Percentiles rank a stretch among this genome's conserved stretches.
Evolutionary conservation across 140 eudicot genomes (phyloP).

Genomic region (Stevia rebaudiana): DNA sequence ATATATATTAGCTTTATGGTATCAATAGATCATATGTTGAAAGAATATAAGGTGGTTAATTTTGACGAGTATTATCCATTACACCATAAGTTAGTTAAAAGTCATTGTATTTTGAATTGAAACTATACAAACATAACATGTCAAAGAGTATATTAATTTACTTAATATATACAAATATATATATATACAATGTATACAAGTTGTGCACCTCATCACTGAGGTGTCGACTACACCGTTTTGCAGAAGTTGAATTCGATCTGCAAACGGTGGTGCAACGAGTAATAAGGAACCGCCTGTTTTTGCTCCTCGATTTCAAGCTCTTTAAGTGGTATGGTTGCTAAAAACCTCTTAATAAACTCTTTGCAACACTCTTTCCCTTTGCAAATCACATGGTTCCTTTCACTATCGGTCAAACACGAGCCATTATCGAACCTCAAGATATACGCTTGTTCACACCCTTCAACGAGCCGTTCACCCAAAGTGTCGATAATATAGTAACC

Average conservation of each 20-base stretch:
- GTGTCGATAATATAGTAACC: constrained; percentile 70
- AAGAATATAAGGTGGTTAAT: too few relatives aligned
- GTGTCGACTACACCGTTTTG: constrained; percentile 9
- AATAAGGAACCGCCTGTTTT: constrained; percentile 46
- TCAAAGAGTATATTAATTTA: not conserved
- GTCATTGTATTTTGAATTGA: too few relatives aligned
- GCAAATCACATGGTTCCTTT: constrained; percentile 1
- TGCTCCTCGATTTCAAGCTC: constrained; percentile 60
- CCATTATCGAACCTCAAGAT: constrained; percentile 53
- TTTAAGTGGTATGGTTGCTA: constrained; percentile 56
- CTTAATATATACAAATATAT: not conserved
- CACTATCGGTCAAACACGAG: constrained; percentile 23
- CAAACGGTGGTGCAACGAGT: constrained; percentile 61
- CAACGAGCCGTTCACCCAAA: constrained; percentile 73
- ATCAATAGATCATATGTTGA: too few relatives aligned
- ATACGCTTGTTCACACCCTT: constrained; percentile 75
- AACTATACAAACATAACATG: not conserved
- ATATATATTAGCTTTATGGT: too few relatives aligned
- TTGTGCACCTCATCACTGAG: not conserved
- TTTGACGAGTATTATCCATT: too few relatives aligned
- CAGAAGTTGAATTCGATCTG: constrained; percentile 78
- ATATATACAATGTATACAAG: constrained; percentile 7
- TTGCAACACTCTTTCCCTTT: constrained; percentile 51
- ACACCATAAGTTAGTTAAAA: too few relatives aligned
- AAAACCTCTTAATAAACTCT: constrained; percentile 71